Conservation (phyloP, 352 stramenopile species). For the Pythium oligandrum region DNA sequence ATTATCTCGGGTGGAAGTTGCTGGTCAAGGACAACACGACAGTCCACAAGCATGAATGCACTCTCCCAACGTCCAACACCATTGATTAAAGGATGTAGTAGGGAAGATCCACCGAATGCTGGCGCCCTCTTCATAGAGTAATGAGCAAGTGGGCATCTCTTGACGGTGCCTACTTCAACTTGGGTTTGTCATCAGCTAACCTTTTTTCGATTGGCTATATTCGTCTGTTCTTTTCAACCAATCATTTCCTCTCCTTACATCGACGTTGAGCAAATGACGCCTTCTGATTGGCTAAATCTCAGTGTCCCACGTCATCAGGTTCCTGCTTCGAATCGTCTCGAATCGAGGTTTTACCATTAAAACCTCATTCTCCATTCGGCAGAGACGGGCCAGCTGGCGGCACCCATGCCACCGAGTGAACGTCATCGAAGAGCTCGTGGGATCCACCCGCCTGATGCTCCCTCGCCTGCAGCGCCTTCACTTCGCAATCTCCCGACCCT, state of each 20-base stretch:
- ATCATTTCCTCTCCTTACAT: no score
- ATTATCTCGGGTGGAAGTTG: conserved; percentile 16
- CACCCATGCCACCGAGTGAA: no score
- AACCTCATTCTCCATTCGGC: conserved; percentile 13
- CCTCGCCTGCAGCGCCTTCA: conserved; percentile 12
- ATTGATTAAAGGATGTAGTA: conserved; percentile 5
- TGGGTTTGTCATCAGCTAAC: conserved; percentile 3
- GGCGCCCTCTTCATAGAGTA: no score
- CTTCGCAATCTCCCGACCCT: conserved; percentile 23
- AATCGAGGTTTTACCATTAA: conserved; percentile 1
- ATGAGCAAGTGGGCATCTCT: no score
- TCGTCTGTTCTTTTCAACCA: neutral
- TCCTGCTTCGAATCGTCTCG: no score
- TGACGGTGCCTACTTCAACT: no score
- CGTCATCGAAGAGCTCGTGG: neutral
- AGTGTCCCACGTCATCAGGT: no score
- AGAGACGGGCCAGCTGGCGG: conserved; percentile 12
- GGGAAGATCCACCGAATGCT: conserved; percentile 6
- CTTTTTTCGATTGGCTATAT: conserved; percentile 17
- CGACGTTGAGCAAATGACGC: no score
- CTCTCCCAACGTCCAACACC: conserved; percentile 1
- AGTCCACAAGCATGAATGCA: conserved; percentile 10
- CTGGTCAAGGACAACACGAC: conserved; percentile 19
- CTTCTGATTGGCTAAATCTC: no score
- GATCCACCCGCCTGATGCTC: conserved; percentile 8